These are phyloP conservation scores for Basidiobolus meristosporus DNA, from an alignment of 371 early-diverging fungal species.

Conservation along the genomic window DNA sequence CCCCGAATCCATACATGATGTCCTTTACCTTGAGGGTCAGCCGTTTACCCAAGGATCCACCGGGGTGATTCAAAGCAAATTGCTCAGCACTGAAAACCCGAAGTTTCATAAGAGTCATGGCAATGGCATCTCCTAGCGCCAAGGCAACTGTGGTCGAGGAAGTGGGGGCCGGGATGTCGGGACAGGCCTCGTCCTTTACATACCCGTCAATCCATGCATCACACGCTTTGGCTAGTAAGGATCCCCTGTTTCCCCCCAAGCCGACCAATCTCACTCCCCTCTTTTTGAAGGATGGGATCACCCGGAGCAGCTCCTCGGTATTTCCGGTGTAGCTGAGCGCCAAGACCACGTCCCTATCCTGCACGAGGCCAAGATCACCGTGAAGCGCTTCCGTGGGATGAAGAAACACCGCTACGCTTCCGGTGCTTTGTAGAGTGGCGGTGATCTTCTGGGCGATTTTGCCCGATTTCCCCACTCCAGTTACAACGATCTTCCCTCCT, in stretches of 20 bases:
- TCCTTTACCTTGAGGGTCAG: too few species aligned
- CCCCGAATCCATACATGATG: too few species aligned
- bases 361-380: slow-evolving; percentile 34
- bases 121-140: slow-evolving; percentile 37
- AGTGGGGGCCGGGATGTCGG: slow-evolving; percentile 31
- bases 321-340: slow-evolving; percentile 39
- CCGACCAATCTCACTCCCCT: slow-evolving; percentile 23
- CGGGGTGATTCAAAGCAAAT: slow-evolving; percentile 42
- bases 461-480: slow-evolving; percentile 43
- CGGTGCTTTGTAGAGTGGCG: slow-evolving; percentile 35
- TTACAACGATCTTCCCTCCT: slow-evolving; percentile 37
- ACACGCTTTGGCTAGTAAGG: slow-evolving; percentile 23
- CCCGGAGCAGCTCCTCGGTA: slow-evolving; percentile 28
- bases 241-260: slow-evolving; percentile 21
- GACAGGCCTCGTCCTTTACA: slow-evolving; percentile 21
- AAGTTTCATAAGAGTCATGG: slow-evolving; percentile 24
- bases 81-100: slow-evolving; percentile 20
- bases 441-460: slow-evolving; percentile 38
- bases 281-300: slow-evolving; percentile 17
- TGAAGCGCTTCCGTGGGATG: slow-evolving; percentile 45
- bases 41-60: slow-evolving; percentile 34
- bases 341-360: slow-evolving; percentile 24
- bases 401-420: slow-evolving; percentile 25
- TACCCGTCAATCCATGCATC: slow-evolving; percentile 36
- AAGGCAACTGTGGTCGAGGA: slow-evolving; percentile 31